Base-by-base conservation (phyloP, 148 eudicot genomes). In the Gaultheria prostrata region DNA sequence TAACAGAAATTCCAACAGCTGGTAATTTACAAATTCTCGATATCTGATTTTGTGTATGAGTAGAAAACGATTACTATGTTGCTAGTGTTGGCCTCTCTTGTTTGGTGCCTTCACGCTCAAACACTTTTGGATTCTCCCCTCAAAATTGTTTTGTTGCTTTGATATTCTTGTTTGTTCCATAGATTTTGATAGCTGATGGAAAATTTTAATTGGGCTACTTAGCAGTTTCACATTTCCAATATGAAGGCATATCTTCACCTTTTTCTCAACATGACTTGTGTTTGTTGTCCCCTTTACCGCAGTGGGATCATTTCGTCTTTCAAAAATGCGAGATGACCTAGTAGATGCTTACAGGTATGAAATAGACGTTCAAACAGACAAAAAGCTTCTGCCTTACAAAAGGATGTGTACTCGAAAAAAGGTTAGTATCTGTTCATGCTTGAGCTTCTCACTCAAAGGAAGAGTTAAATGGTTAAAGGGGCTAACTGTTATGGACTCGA, bases 281-380 rank as follows among this genome's bases (percentile, higher is more conserved):
- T 20, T 30, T 24, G 9, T 21, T 33, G 30, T 30, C 13, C 18
- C 69, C 50, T 79, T 49, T 56, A n/a, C 48, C 65, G 30, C 85
- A 91, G 97, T 94, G 95, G 99, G 98, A 78, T 86, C 82, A 49
- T 87, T 96, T 78, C 98, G 92, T 54, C 84, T 94, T 83, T 77
- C 94, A 61, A 91, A 92, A 82, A 97, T 93, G 54, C 86, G 99
- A 53, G 97, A 94, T 2, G 97, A 94, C 67, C 84, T 96, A 32
- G 99, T 89, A 24, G 86, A 79, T 20, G 95, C 98, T 49, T 96
- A 88, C 79, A 91, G 70, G 84, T 89, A 89, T 82, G 99, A 96
- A 83, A 85, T 91, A 30, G 95, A 92, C 82, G 93, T 93, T 95
- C 95, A 93, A 84, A 90, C 87, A 83, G 87, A 80, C 30, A 91